Conservation (phyloP, 345 rosid species). For the Clausena lansium region DNA sequence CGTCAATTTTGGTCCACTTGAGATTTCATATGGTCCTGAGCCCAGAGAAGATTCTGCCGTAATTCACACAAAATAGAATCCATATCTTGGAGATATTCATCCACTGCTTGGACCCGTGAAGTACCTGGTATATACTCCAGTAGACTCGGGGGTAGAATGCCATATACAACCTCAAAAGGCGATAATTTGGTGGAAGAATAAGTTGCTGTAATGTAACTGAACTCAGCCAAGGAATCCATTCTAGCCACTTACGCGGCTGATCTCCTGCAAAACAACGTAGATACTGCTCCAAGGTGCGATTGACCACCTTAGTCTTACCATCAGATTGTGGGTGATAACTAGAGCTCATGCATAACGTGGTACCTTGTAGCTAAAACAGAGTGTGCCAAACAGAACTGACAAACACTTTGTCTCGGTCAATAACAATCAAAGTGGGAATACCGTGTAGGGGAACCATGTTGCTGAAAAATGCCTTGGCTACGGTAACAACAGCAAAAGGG, state of each 20-base stretch:
- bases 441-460: background rate
- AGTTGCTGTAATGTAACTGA: background rate
- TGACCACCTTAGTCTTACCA: background rate
- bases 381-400: background rate
- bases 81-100: too few species aligned
- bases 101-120: too few species aligned
- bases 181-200: background rate
- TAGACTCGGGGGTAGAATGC: too few species aligned
- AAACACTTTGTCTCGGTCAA: background rate
- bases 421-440: background rate
- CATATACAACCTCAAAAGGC: background rate
- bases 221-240: background rate
- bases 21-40: too few species aligned
- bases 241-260: background rate
- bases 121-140: too few species aligned
- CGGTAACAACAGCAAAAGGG: background rate
- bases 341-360: background rate
- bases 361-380: background rate
- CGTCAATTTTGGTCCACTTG: too few species aligned
- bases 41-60: too few species aligned
- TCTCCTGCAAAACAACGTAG: background rate
- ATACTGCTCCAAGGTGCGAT: background rate
- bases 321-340: background rate
- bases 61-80: too few species aligned
- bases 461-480: background rate